Conservation (phyloP, 257 asterid species). For the Coffea canephora region DNA sequence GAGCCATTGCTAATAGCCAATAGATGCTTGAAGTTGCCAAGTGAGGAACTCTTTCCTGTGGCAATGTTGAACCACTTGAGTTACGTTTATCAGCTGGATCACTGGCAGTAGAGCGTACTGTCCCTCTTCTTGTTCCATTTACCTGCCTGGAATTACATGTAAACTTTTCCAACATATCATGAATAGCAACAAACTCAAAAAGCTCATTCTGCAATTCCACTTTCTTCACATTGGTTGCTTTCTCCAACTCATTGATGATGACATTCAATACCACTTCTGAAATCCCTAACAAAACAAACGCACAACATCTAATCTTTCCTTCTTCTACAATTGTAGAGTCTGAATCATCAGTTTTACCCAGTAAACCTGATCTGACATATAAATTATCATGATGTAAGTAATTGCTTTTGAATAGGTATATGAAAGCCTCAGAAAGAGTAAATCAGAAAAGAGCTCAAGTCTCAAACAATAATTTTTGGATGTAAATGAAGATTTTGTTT, state of each 20-base stretch:
- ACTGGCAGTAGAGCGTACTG: constrained; percentile 37
- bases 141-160: constrained; percentile 36
- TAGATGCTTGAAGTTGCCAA: constrained; percentile 63
- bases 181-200: constrained; percentile 51
- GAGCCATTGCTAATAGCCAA: constrained; percentile 48
- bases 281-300: constrained; percentile 57
- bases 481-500: constrained; percentile 2
- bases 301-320: constrained; percentile 50
- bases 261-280: constrained; percentile 66
- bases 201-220: constrained; percentile 63
- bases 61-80: constrained; percentile 34
- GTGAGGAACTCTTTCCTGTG: constrained; percentile 60
- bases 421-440: background rate
- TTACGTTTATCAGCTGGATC: constrained; percentile 45
- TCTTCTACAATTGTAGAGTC: constrained; percentile 45
- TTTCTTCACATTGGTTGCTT: constrained; percentile 48
- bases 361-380: constrained; percentile 57
- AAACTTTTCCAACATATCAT: constrained; percentile 45
- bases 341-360: constrained; percentile 47
- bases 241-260: constrained; percentile 54
- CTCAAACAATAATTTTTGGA: background rate
- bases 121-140: constrained; percentile 38
- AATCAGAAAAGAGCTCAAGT: background rate
- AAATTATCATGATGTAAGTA: constrained; percentile 22
- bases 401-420: background rate